Percentiles rank a stretch among this genome's conserved stretches.
Conservation (phyloP, 495 filamentous ascomycete genomes). For the Xylaria castorea region DNA sequence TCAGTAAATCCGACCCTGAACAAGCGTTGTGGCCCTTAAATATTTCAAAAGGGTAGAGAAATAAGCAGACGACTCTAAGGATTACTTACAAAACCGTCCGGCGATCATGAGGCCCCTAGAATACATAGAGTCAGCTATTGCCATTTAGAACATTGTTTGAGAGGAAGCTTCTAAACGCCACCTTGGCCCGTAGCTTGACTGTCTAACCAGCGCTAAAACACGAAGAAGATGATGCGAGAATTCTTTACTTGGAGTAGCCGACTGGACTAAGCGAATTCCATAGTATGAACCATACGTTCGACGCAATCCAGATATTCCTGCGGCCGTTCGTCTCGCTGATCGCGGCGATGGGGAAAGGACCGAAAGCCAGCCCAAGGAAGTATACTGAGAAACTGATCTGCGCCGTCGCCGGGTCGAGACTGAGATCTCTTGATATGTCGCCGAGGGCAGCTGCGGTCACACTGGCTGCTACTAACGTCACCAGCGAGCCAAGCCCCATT, state of each 20-base stretch:
- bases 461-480: constrained; percentile 41
- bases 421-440: constrained; percentile 46
- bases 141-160: neutral
- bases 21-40: neutral
- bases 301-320: constrained; percentile 40
- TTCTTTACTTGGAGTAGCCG: constrained; percentile 36
- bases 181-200: neutral
- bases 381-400: constrained; percentile 59
- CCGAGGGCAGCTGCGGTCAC: constrained; percentile 49
- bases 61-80: neutral
- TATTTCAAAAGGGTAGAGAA: too few species aligned
- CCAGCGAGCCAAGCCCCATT: constrained; percentile 47
- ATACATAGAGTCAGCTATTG: neutral
- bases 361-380: constrained; percentile 58
- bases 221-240: neutral
- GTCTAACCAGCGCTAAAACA: neutral
- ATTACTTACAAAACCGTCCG: constrained; percentile 36
- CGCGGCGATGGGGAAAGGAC: constrained; percentile 50
- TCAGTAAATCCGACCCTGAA: neutral
- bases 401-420: constrained; percentile 20
- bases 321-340: constrained; percentile 49
- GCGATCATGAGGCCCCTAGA: constrained; percentile 38
- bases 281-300: constrained; percentile 44
- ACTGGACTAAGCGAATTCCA: constrained; percentile 48
- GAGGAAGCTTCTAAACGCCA: neutral